Base-by-base conservation (phyloP, 768 basidiomycete species). In the Boletus huronensis region DNA sequence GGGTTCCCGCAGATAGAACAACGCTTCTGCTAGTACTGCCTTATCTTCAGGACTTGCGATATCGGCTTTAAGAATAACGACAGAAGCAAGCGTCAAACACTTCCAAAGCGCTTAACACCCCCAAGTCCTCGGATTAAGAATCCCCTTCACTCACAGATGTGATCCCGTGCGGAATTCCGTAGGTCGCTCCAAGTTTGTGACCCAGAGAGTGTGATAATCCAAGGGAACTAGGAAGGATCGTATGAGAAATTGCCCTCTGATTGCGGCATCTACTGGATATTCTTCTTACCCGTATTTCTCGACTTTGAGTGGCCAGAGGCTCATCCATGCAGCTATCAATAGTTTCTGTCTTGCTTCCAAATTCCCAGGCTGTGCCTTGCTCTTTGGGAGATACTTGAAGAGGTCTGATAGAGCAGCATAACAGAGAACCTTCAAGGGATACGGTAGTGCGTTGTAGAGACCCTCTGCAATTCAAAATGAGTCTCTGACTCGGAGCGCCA, bases 241-340 rank as follows among this genome's bases (percentile, higher is more conserved):
- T 32, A 25, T 55, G 29, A 55, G 45, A 34, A 21, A 31, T n/a
- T 36, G 14, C 34, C 16, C 35, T 25, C 19, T 26, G 44, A 29
- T 45, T n/a, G 25, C 9, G 35, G 28, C 19, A 29, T 11, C 32
- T 10, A 47, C 23, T 25, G 26, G 34, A 14, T 34, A 7, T 17
- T 54, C 5, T 29, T 50, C 69, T 52, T 59, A 82, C 85, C 77
- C 76, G 61, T 83, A 83, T 60, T 73, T 77, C 61, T 83, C 81
- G 9, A 76, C 53, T 61, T 79, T 82, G 40, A 77, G 69, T 0
- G 88, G 87, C 87, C 85, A 90, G 11, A 88, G 59, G 58, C 85
- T 88, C 85, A 88, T 88, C 90, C 87, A 90, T 1, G 87, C 80
- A 2, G 88, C 89, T 39, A 90, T 52, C 65, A 88, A 82, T 14